Conservation (phyloP, 2,329 filamentous ascomycete genomes). For the Pseudogymnoascus sp. region DNA sequence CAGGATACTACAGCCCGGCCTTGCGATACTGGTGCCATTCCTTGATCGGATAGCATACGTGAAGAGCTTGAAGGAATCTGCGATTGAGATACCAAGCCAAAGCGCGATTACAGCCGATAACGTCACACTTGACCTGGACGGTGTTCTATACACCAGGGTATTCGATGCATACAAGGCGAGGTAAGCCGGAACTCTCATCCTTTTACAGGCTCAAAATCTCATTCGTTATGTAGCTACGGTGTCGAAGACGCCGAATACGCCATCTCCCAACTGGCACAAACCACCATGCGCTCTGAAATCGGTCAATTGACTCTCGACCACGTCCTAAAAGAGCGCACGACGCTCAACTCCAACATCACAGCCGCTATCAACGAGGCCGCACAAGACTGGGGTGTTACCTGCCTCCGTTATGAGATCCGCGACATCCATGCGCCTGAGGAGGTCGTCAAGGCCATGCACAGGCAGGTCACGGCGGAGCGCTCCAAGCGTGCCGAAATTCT, state of each 20-base stretch:
- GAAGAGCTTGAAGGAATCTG: conserved; percentile 91
- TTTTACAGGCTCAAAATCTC: neutral
- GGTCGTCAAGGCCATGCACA: conserved; percentile 96
- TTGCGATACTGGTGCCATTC: conserved; percentile 82
- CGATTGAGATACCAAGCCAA: conserved; percentile 95
- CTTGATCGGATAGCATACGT: conserved; percentile 96
- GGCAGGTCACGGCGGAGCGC: conserved; percentile 93
- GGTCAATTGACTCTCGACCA: conserved; percentile 94
- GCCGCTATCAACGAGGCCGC: conserved; percentile 97
- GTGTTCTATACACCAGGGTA: conserved; percentile 88
- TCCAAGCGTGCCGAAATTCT: conserved; percentile 97
- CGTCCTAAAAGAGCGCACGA: conserved; percentile 92
- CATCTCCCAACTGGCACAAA: conserved; percentile 95
- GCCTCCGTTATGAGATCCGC: conserved; percentile 92
- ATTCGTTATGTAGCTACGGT: conserved; percentile 60
- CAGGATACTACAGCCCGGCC: conserved; percentile 82
- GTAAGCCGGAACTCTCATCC: conserved; percentile 38
- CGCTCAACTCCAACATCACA: conserved; percentile 97
- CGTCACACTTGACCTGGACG: conserved; percentile 91
- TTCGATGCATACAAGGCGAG: conserved; percentile 98
- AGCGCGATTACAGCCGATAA: conserved; percentile 98
- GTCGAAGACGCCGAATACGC: conserved; percentile 98
- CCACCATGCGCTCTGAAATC: conserved; percentile 97
- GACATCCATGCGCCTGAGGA: conserved; percentile 93
- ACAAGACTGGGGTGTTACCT: conserved; percentile 93